phyloP scores from a whole-genome alignment of 202 grass and related monocot species.

The Bolboschoenoplectus hybrid region DNA sequence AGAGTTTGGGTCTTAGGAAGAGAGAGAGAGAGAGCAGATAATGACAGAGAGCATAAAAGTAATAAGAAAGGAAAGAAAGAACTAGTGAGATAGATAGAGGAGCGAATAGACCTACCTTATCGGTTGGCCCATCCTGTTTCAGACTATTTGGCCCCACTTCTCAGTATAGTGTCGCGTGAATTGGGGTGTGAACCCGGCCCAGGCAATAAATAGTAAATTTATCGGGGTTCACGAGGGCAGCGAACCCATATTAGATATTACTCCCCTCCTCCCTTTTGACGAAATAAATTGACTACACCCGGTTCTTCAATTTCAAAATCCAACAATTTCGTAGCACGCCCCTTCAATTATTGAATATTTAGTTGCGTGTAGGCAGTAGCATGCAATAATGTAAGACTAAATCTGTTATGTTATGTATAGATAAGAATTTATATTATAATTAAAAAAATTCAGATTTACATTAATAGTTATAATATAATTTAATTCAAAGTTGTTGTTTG shows the following conservation, averaged over 20 bases:
- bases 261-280: constrained; percentile 25
- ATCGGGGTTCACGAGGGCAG: constrained; percentile 42
- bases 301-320: constrained; percentile 35
- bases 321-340: not conserved
- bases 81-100: constrained; percentile 17
- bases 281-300: constrained; percentile 19
- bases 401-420: too few relatives aligned
- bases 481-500: not conserved
- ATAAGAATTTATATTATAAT: too few relatives aligned
- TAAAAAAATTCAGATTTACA: too few relatives aligned
- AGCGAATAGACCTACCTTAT: constrained; percentile 38
- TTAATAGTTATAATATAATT: not conserved
- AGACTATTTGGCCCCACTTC: not conserved
- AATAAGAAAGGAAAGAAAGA: constrained; percentile 24
- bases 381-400: too few relatives aligned
- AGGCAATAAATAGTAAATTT: not conserved
- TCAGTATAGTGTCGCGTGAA: not conserved
- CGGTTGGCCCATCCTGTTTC: not conserved
- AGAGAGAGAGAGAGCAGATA: constrained; percentile 42
- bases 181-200: constrained; percentile 13
- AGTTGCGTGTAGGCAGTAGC: not conserved
- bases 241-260: constrained; percentile 24
- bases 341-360: constrained; percentile 5
- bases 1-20: constrained; percentile 24
- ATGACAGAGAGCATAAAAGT: constrained; percentile 45